Conservation (phyloP, 2,329 filamentous ascomycete species). For the Trichoderma semiorbis region DNA sequence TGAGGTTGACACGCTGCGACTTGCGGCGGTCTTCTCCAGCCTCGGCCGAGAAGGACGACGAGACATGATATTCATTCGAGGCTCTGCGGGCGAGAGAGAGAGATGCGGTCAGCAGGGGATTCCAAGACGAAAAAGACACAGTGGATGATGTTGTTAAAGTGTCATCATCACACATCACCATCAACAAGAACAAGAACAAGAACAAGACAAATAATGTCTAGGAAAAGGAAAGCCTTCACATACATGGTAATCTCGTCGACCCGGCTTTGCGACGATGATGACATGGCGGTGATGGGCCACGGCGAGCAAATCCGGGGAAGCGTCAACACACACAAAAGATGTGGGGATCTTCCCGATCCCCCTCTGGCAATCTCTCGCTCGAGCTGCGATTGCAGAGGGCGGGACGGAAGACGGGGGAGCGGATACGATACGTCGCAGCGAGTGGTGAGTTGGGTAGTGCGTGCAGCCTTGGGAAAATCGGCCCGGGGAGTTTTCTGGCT, state of each 20-base stretch:
- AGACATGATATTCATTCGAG: constrained; percentile 28
- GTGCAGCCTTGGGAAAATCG: neutral
- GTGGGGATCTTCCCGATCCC: constrained; percentile 19
- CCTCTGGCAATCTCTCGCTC: constrained; percentile 15
- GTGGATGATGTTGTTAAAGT: neutral
- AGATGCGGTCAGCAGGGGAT: neutral
- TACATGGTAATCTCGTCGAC: constrained; percentile 30
- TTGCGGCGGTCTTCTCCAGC: constrained; percentile 30
- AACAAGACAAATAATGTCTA: neutral
- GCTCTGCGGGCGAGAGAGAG: constrained; percentile 19
- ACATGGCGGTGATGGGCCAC: constrained; percentile 17
- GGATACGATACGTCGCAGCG: constrained; percentile 10
- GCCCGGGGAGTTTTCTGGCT: neutral
- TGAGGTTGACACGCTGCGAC: constrained; percentile 40
- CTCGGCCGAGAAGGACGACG: constrained; percentile 35
- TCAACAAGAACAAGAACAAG: neutral
- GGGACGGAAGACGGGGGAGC: neutral
- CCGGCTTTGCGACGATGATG: constrained; percentile 25
- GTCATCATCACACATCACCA: neutral
- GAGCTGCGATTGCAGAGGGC: constrained; percentile 12
- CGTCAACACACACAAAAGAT: constrained; percentile 10
- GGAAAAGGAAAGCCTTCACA: neutral
- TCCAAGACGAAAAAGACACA: neutral
- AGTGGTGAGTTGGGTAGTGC: neutral
- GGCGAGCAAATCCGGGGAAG: constrained; percentile 19